These are phyloP conservation scores for Amphibolis antarctica DNA, from an alignment of 106 monocot genomes.

Conservation along the genomic window DNA sequence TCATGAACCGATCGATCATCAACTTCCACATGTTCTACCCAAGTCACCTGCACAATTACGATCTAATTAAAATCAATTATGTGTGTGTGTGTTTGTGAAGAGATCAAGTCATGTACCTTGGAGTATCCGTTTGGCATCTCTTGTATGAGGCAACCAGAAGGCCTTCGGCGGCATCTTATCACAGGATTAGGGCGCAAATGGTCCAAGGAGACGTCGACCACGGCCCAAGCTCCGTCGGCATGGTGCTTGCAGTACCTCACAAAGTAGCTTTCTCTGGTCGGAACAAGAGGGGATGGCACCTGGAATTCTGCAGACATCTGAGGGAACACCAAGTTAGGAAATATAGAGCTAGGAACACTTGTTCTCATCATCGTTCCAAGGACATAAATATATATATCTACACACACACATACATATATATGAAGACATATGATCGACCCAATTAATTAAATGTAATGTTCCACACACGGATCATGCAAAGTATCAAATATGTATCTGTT, in stretches of 20 bases:
- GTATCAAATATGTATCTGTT: too few relatives aligned
- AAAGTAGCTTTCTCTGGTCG: constrained; percentile 74
- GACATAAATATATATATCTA: too few relatives aligned
- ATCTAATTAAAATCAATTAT: not conserved
- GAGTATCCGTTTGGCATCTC: constrained; percentile 99
- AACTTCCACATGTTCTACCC: constrained; percentile 91
- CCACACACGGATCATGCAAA: too few relatives aligned
- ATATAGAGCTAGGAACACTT: too few relatives aligned
- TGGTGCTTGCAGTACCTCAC: constrained; percentile 93
- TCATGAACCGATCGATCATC: constrained; percentile 74
- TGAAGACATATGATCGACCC: too few relatives aligned
- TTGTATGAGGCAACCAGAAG: constrained; percentile 86
- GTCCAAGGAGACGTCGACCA: constrained; percentile 90
- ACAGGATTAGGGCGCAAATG: constrained; percentile 49
- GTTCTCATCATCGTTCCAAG: too few relatives aligned
- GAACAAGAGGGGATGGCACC: constrained; percentile 85
- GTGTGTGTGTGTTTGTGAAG: not conserved
- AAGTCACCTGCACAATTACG: constrained; percentile 43
- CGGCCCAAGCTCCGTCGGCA: constrained; percentile 83
- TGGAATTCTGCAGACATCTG: constrained; percentile 98
- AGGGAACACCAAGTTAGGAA: too few relatives aligned
- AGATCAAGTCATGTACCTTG: too few relatives aligned
- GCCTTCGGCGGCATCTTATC: constrained; percentile 56
- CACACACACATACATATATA: too few relatives aligned
- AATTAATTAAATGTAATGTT: too few relatives aligned